Base-by-base conservation (phyloP, 139 green algal genomes). In the Micractinium conductrix region DNA sequence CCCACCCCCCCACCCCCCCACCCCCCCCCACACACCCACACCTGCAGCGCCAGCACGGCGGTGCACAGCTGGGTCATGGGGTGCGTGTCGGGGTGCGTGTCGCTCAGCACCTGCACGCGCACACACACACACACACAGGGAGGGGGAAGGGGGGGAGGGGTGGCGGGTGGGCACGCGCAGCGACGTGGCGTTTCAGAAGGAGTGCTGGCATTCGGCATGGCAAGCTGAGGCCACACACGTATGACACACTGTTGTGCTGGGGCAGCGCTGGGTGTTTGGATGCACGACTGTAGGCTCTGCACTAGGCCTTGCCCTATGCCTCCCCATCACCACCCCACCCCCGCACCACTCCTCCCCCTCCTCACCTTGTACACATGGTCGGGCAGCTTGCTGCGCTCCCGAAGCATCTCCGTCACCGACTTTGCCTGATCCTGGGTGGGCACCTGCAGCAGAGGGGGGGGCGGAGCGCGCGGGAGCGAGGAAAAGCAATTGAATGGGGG, bases 31-130 rank as follows among this genome's bases (percentile, higher is more conserved):
- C 26, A 35, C 26, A 14, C 65, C 33, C 43, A 0, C 30, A 95
- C 93, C 92, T 98, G 96, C 81, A 99, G 88, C 17, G 95, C 92
- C 84, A 98, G 86, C 38, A 98, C 88, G 0, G 83, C 93, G 8
- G 86, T 90, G 28, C 92, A 90, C 37, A 99, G 91, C 91, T 97
- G 96, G 17, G 95, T 98, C 97, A 99, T 99, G 68, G 96, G 96
- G 89, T 99, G 96, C 8, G 95, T 94, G 72, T 87, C 88, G 8
- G 81, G 45, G n/a, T 96, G 97, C 86, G 98, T 85, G 10, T 90
- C 85, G 10, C 93, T 86, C 45, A 99, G 85, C 62, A 96, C 87
- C 78, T 83, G 78, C 42, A 33, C 33, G 2, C 3, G 45, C 1
- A 30, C 19, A 28, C 12, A 22, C 30, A 50, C 1, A 53, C 7